Base-by-base conservation (phyloP, 2,329 filamentous ascomycete species). In the Beauveria asiatica region DNA sequence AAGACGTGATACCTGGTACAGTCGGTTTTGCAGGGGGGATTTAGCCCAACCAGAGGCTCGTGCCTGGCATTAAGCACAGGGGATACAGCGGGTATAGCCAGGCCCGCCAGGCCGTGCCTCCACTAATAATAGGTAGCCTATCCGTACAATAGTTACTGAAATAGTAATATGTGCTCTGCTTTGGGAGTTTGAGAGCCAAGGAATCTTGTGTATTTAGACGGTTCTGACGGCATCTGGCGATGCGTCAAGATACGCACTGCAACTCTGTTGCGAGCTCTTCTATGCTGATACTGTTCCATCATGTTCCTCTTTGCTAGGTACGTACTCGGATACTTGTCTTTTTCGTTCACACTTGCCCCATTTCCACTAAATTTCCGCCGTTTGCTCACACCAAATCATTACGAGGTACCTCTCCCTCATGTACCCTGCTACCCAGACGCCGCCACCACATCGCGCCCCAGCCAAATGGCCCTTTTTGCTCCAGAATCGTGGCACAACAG, bases 51-150 rank as follows among this genome's bases (percentile, higher is more conserved):
- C 25, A 19, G 25, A 50, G 25, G 27, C 25, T 1, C 2, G 48
- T 53, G 11, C 51, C 19, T 42, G 33, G 37, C 37, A 39, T 21
- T 53, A 37, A 53, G 41, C 41, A 8, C 52, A 45, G 52, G 52
- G 52, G 52, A 55, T 44, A 55, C 52, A 45, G 52, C 52, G 52
- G 52, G 41, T 41, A 55, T 55, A 55, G 37, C 41, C 21, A 21
- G 41, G 50, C 33, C 33, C 33, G 33, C 13, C 33, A 37, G 11
- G 33, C 33, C 33, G 5, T 37, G 25, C 27, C 25, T 30, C 33
- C 33, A 37, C 33, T 37, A 13, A 37, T 37, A n/a, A n/a, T n/a
- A n/a, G n/a, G n/a, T n/a, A 37, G 33, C 33, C 33, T 37, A n/a
- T n/a, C n/a, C n/a, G n/a, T n/a, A 13, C 33, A 37, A 37, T 37